Percentiles rank a stretch among this genome's conserved stretches.
These are phyloP conservation scores for Rhizopogon vesiculosus DNA, from an alignment of 768 basidiomycete species.

Conservation along the genomic window DNA sequence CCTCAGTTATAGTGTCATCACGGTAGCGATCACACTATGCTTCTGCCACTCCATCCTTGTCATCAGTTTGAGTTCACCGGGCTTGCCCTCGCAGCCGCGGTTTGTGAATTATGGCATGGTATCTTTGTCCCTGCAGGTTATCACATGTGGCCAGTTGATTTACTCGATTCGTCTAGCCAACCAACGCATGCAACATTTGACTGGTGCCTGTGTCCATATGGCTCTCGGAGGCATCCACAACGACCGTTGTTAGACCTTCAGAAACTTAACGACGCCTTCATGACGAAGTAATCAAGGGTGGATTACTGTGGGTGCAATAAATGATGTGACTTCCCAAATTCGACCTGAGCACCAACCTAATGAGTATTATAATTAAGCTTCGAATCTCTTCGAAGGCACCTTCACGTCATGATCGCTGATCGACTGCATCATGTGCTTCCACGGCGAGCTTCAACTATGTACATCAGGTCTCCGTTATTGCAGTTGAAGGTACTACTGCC, in stretches of 20 bases:
- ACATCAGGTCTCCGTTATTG: background rate
- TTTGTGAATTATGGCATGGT: background rate
- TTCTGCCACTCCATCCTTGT: constrained; percentile 1
- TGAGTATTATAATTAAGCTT: background rate
- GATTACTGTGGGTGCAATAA: background rate
- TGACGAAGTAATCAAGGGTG: no score
- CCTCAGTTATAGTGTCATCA: background rate
- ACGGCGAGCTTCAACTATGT: background rate
- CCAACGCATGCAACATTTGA: background rate
- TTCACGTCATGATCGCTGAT: background rate
- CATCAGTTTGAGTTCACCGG: background rate
- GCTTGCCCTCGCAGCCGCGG: background rate
- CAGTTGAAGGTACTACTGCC: background rate
- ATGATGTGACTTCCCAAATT: background rate
- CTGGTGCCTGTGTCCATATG: background rate
- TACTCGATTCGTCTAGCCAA: background rate
- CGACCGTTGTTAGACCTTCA: background rate
- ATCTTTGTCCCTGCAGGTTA: background rate
- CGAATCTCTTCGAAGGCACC: background rate
- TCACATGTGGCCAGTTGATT: background rate
- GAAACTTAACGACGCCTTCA: background rate
- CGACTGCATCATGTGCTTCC: background rate
- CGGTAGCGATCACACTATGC: background rate
- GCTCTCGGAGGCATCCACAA: background rate
- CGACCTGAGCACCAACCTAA: background rate